phyloP scores from a whole-genome alignment of 805 yeast species.

The Teunomyces funiuensis region DNA sequence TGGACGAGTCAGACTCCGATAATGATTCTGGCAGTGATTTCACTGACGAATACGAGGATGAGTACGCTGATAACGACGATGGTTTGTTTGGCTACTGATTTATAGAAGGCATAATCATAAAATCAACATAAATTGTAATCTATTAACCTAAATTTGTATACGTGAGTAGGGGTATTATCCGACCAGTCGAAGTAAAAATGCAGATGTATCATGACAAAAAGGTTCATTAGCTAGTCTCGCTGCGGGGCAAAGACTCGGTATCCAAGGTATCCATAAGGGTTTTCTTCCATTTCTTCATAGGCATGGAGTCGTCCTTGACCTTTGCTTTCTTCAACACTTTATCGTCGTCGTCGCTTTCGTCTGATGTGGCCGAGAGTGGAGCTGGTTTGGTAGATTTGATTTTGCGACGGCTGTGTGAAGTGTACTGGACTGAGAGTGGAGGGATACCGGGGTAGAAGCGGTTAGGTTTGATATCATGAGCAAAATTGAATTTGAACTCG shows the following conservation, averaged over 20 bases:
- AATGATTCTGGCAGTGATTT: constrained; percentile 44
- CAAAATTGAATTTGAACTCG: constrained; percentile 33
- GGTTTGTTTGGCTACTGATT: constrained; percentile 46
- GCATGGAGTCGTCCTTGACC: constrained; percentile 4
- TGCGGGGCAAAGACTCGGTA: background rate
- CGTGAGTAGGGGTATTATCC: background rate
- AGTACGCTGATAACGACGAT: constrained; percentile 58
- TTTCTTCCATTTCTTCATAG: constrained; percentile 9
- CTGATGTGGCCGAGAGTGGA: background rate
- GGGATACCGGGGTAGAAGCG: constrained; percentile 37
- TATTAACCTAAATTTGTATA: background rate
- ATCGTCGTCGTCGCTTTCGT: constrained; percentile 9
- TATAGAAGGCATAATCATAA: constrained; percentile 1
- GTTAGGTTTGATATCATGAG: constrained; percentile 26
- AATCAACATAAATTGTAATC: background rate
- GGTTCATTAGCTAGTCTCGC: background rate
- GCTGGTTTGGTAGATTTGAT: constrained; percentile 17
- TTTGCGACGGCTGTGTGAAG: constrained; percentile 5
- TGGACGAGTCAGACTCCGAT: constrained; percentile 36
- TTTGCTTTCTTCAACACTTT: constrained; percentile 6
- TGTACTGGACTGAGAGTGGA: constrained; percentile 39
- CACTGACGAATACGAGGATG: constrained; percentile 49
- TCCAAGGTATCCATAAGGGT: constrained; percentile 2
- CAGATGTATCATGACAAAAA: background rate
- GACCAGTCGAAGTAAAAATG: constrained; percentile 4